phyloP scores from a whole-genome alignment of 352 stramenopile genomes.

The Thraustochytrium sp. region DNA sequence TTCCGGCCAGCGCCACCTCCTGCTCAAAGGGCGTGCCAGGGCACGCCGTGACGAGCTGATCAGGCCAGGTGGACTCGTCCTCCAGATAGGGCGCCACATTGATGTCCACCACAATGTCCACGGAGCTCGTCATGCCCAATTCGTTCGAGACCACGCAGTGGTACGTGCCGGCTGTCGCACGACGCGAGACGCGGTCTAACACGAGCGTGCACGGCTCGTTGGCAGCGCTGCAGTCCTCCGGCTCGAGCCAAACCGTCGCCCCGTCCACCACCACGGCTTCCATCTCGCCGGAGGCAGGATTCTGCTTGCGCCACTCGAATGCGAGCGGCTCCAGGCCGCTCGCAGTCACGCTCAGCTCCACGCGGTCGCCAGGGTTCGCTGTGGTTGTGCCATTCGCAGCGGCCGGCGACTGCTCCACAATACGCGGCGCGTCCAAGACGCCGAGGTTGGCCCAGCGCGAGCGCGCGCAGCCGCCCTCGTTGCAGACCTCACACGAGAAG shows the following conservation, averaged over 20 bases:
- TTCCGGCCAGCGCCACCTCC: not conserved
- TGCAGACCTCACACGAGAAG: conserved; percentile 21
- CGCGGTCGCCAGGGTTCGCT: not conserved
- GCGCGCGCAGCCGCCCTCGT: conserved; percentile 6
- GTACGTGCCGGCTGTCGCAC: not conserved
- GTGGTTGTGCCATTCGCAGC: not conserved
- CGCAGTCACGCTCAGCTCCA: not conserved
- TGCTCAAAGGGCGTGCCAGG: conserved; percentile 16
- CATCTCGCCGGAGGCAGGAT: not conserved
- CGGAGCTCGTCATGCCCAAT: conserved; percentile 3
- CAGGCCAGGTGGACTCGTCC: not conserved
- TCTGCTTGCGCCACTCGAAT: conserved; percentile 9
- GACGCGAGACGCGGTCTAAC: not conserved
- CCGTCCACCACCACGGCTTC: not conserved
- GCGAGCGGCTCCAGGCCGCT: conserved; percentile 9
- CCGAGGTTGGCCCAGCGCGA: conserved; percentile 30
- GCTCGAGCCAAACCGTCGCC: not conserved
- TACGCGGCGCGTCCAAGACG: not conserved
- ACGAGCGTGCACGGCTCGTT: conserved; percentile 4
- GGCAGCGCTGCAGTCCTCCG: not conserved
- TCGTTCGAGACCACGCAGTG: conserved; percentile 10
- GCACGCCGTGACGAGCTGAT: not conserved
- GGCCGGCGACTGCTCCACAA: not conserved
- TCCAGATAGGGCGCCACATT: not conserved
- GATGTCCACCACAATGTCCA: not conserved